Base-by-base conservation (phyloP, 2,329 filamentous ascomycete species). In the Metarhizium rileyi region DNA sequence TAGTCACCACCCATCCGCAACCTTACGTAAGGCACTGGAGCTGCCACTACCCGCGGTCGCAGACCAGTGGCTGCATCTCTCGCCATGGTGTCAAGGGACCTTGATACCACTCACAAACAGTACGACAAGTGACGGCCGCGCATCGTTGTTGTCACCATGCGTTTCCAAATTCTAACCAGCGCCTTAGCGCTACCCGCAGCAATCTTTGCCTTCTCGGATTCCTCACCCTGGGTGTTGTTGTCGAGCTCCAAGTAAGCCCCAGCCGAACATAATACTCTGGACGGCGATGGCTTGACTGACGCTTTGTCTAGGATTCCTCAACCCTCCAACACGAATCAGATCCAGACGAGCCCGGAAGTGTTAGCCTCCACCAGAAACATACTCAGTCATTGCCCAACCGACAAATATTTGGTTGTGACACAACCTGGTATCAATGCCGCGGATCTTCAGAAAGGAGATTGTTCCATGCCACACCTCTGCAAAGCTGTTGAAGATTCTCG, bases 201-300 rank as follows among this genome's bases (percentile, higher is more conserved):
- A 23, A 81, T 76, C 42, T 72, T 81, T 53, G 90, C 88, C 25
- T 93, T 95, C 66, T 82, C 80, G 55, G 85, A 95, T 68, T 89
- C 90, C 2, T 90, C 88, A 49, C 91, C 93, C 18, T 93, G 95
- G 68, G 78, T 95, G 64, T 72, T 96, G 57, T 84, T 94, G 66
- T 96, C 91, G 28, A 91, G 85, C 43, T 78, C 85, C 54, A 74
- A 83, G 90, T 95, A 83, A 61, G 84, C 62, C 48, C 53, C 49
- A 53, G 50, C 50, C 52, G 49, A 41, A 45, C 46, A 23, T 18
- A 46, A 44, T 48, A 50, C 46, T 48, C 53, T 9, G 16, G n/a
- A 47, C 41, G 44, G 23, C 23, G 25, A 47, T 7, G 28, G 33
- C 43, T 28, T 23, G 36, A 45, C 50, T 55, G 40, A 54, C 48